phyloP scores from a whole-genome alignment of 495 filamentous ascomycete genomes.

The Aspergillus avenaceus region DNA sequence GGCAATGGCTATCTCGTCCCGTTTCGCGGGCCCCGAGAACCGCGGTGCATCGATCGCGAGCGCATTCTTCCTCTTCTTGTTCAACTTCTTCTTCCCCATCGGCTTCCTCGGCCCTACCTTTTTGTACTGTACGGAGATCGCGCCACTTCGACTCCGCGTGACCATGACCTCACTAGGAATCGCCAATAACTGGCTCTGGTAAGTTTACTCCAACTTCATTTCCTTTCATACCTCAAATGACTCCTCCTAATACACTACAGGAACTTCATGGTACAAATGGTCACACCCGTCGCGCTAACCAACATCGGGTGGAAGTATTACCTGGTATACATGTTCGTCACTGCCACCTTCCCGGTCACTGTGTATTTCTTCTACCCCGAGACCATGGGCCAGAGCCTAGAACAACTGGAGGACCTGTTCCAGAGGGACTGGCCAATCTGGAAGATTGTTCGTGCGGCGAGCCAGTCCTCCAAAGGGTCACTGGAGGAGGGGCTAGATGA shows the following conservation, averaged over 20 bases:
- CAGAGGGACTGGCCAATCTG: too few relatives aligned
- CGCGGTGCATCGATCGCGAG: conserved; percentile 27
- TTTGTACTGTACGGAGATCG: conserved; percentile 53
- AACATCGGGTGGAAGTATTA: conserved; percentile 67
- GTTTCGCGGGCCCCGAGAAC: conserved; percentile 30
- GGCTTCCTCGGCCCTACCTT: conserved; percentile 54
- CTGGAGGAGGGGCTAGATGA: too few relatives aligned
- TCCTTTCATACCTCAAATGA: neutral
- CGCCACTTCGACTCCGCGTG: conserved; percentile 45
- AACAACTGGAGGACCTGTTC: conserved; percentile 7
- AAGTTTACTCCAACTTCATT: neutral
- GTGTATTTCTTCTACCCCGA: conserved; percentile 67
- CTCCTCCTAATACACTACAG: too few relatives aligned
- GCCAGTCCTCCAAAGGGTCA: too few relatives aligned
- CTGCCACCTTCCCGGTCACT: conserved; percentile 43
- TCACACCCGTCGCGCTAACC: conserved; percentile 63
- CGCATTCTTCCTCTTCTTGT: conserved; percentile 52
- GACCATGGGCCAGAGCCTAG: conserved; percentile 26
- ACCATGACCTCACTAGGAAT: conserved; percentile 49
- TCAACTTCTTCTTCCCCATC: conserved; percentile 52
- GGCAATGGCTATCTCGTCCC: conserved; percentile 37
- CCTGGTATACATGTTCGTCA: conserved; percentile 63
- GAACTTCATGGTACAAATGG: conserved; percentile 73
- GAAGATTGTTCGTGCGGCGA: too few relatives aligned
- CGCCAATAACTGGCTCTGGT: conserved; percentile 47